Evolutionary conservation across 2,329 filamentous ascomycete genomes (phyloP).

Genomic region (Sporothrix globosa): DNA sequence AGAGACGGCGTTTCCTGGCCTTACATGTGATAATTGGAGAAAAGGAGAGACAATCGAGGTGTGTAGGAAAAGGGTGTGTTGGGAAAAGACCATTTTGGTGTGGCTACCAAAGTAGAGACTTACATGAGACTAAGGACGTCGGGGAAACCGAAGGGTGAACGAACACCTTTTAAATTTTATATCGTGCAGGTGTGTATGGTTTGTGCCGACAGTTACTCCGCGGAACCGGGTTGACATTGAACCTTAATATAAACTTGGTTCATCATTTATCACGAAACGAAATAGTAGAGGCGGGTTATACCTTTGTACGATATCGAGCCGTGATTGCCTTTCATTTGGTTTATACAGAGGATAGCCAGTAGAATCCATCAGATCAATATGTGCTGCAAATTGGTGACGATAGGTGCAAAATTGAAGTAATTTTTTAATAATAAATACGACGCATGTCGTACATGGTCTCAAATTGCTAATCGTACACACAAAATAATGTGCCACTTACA

Average conservation of each 20-base stretch:
- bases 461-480: too few species aligned
- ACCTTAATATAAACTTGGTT: background rate
- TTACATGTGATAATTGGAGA: slow-evolving; percentile 13
- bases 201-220: slow-evolving; percentile 5
- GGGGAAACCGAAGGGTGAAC: background rate
- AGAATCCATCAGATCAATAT: background rate
- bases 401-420: too few species aligned
- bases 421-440: too few species aligned
- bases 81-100: background rate
- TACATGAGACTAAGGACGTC: background rate
- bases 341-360: background rate
- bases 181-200: background rate
- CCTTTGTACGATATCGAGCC: slow-evolving; percentile 6
- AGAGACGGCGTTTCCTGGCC: background rate
- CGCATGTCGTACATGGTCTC: too few species aligned
- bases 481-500: too few species aligned
- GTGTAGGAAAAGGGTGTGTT: background rate
- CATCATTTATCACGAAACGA: background rate
- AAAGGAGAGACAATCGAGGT: background rate
- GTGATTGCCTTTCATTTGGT: background rate
- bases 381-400: too few species aligned
- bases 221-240: background rate
- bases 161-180: background rate
- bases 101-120: background rate
- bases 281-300: background rate